Evolutionary conservation across 2,329 filamentous ascomycete species (phyloP), one percentile per base, ranked within the genome.

Genomic region (Pseudogymnoascus verrucosus): DNA sequence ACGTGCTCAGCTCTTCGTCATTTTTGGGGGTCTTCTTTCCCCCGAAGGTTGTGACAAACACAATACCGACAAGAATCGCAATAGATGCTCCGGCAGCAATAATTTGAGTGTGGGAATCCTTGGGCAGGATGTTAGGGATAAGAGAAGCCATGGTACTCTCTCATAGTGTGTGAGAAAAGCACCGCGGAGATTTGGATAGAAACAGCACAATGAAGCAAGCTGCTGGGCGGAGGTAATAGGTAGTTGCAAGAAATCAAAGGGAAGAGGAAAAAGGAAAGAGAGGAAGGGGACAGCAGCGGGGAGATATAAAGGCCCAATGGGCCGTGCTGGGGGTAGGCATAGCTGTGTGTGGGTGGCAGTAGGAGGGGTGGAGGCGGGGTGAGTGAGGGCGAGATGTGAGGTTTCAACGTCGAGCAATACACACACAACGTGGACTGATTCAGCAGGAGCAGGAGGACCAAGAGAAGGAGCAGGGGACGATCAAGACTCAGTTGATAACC

Each of bases 91-190:
- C 82, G 72, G 79, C 77, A 73, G 84, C 74, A 67, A 85, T 72
- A 68, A 83, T 77, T 73, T 82, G 80, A 67, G 76, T 74, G 68
- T 80, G 75, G 65, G 76, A 71, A 67, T 76, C 76, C 64, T 74
- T 76, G 69, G 79, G 78, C 72, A 81, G 73, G 69, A 82, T 79
- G 78, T 82, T 85, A 86, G 82, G 83, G 85, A 82, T 84, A 87
- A 79, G 84, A 87, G 77, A 87, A 87, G 79, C 84, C 85, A 87
- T 88, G 85, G 73, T 87, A 87, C 78, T 87, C 84, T 86, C 84
- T 84, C 85, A 87, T 87, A 78, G 23, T 62, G 61, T 51, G 36
- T 51, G 61, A 62, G 61, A 57, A 34, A 57, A 34, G 51, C 51
- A 57, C 51, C 51, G 51, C 51, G 51, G 51, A 21, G 16, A 34